Base-by-base conservation (phyloP, 73 alveolate genomes). In the Uronychia setigera region DNA sequence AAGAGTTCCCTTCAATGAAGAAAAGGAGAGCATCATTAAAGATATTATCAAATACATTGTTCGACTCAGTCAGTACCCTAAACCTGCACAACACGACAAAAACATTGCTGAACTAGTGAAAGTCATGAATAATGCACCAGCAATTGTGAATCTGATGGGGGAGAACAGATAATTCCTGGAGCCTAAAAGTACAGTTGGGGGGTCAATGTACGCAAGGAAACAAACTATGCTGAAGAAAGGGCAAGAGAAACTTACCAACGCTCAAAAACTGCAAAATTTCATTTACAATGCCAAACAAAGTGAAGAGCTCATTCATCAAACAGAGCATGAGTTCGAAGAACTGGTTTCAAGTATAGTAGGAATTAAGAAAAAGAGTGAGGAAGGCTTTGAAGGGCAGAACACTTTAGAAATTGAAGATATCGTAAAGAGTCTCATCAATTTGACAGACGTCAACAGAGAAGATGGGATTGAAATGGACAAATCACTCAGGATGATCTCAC, bases 361-460 rank as follows among this genome's bases (percentile, higher is more conserved):
- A n/a, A 84, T 84, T 27, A 76, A 84, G 76, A 84, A 76, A 78
- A 84, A 84, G 67, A 34, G 85, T 28, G 91, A 84, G 67, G 74
- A 34, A 0, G 91, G 86, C 26, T 84, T 84, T 67, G 83, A 84
- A 33, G 91, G 91, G 31, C 58, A 79, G 67, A 80, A 80, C 85
- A 86, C 92, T 9, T 31, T 86, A 0, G 92, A 86, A 29, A 67
- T 80, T 19, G 60, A 59, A 35, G 92, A 86, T 14, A 86, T 86
- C 31, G 46, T 86, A 0, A 80, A 34, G 33, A 32, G 87, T 26
- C 74, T 86, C 35, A 86, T 79, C 32, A 29, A n/a, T n/a, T 30
- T 86, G 31, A 59, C 88, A 1, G 92, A 86, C 35, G 75, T 86
- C 9, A 58, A 80, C 26, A 34, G 83, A 26, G 79, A 77, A 19